Percentiles rank a stretch among this genome's conserved stretches.
Evolutionary conservation across 495 filamentous ascomycete species (phyloP).

Genomic region (Aspergillus asperescens): DNA sequence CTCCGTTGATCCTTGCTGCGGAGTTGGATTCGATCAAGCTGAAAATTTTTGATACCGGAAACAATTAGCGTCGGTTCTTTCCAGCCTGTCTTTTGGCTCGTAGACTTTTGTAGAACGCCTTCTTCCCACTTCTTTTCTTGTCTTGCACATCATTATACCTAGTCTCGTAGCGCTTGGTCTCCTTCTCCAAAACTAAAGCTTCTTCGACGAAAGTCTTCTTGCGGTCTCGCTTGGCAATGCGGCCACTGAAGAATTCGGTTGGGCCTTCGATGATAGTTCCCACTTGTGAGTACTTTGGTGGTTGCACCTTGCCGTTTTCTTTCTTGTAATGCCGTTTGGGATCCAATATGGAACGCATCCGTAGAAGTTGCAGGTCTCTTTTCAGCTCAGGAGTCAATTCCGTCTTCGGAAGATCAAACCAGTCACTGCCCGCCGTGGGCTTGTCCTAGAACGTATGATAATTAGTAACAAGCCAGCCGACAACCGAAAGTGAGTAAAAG

Average conservation of each 20-base stretch:
- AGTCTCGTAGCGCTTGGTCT: constrained; percentile 56
- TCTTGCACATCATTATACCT: constrained; percentile 68
- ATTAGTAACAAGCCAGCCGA: constrained; percentile 22
- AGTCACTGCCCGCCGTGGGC: constrained; percentile 58
- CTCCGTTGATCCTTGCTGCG: no score
- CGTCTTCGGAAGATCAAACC: constrained; percentile 83
- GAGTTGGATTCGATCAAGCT: not conserved
- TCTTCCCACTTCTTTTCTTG: constrained; percentile 66
- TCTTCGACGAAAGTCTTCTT: constrained; percentile 92
- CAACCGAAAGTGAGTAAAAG: not conserved
- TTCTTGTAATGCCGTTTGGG: constrained; percentile 92
- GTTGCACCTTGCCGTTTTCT: constrained; percentile 55
- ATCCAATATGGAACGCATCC: constrained; percentile 84
- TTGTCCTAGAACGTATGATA: constrained; percentile 39
- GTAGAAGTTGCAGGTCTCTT: constrained; percentile 77
- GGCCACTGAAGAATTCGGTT: constrained; percentile 74
- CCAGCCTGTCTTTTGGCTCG: constrained; percentile 50
- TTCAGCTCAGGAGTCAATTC: constrained; percentile 78
- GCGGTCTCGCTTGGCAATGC: constrained; percentile 78
- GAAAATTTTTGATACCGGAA: not conserved
- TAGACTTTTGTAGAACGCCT: constrained; percentile 63
- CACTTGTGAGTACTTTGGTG: constrained; percentile 80
- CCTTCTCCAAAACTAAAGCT: constrained; percentile 60
- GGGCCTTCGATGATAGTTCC: constrained; percentile 86
- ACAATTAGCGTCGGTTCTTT: constrained; percentile 17